Evolutionary conservation across 768 basidiomycete genomes (phyloP).

Genomic region (Suillus alpinus): DNA sequence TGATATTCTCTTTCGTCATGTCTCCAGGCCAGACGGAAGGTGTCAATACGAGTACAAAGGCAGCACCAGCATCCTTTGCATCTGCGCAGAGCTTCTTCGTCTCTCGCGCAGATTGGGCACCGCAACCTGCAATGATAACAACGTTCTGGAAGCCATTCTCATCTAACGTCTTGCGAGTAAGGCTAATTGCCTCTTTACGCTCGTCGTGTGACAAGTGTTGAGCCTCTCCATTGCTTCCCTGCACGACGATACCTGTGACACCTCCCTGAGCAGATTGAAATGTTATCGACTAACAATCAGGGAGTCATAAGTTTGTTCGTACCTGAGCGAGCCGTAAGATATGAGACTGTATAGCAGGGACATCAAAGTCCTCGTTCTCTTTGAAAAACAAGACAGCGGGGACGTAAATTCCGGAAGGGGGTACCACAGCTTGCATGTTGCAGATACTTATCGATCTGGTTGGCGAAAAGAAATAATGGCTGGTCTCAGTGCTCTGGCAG

Average conservation of each 20-base stretch:
- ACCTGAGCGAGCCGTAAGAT: slow-evolving; percentile 73
- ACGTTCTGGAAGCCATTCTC: slow-evolving; percentile 65
- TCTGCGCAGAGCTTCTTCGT: slow-evolving; percentile 68
- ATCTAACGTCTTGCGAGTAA: slow-evolving; percentile 72
- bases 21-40: slow-evolving; percentile 68
- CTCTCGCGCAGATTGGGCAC: slow-evolving; percentile 76
- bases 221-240: slow-evolving; percentile 76
- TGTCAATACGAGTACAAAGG: slow-evolving; percentile 71
- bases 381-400: slow-evolving; percentile 77
- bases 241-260: slow-evolving; percentile 68
- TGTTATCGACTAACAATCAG: slow-evolving; percentile 5
- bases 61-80: slow-evolving; percentile 80
- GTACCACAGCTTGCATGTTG: slow-evolving; percentile 34
- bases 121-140: slow-evolving; percentile 79
- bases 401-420: slow-evolving; percentile 71
- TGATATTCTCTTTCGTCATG: slow-evolving; percentile 61
- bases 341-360: slow-evolving; percentile 64
- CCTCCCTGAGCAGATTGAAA: slow-evolving; percentile 47
- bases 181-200: slow-evolving; percentile 55
- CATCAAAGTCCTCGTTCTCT: slow-evolving; percentile 67
- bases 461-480: not conserved
- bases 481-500: not conserved
- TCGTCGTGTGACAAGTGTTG: slow-evolving; percentile 75
- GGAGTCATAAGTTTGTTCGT: slow-evolving; percentile 12
- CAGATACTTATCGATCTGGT: slow-evolving; percentile 1